Evolutionary conservation across 75 land plant species (phyloP), one percentile per base, ranked within the genome.

Genomic region (Sequoia sempervirens): DNA sequence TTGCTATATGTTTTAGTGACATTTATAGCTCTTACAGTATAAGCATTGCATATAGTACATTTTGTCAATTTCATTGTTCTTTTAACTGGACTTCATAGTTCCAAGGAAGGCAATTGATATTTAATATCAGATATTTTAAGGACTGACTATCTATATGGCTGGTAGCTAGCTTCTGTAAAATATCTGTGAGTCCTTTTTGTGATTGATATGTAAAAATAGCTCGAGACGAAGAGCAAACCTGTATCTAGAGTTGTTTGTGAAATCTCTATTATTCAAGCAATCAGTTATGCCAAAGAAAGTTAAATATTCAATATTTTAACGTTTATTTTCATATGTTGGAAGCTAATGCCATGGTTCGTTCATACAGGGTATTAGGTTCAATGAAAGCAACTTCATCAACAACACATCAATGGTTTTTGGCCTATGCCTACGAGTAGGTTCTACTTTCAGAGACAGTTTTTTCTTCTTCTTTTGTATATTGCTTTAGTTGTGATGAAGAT

Each of bases 391-490:
- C 75, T 92, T 92, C 80, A 94, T 94, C 85, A 94, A 94, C 83
- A 94, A 94, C 68, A 94, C 96, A 37, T 94, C 96, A 14, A 91
- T 94, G 96, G 96, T 94, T 79, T 91, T 94, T 83, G 94, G 96
- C 2, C 89, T 86, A 26, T 94, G 96, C 81, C 85, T 94, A 34
- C 87, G 94, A 81, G 96, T 92, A 91, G 12, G 90, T 84, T 8
- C 28, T 6, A 46, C 56, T 43, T 34, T 45, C 43, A 45, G 26
- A 3, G 20, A 38, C 20, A 82, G 30, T n/a, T 9, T 69, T 32
- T 28, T 18, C 53, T 81, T 46, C 32, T n/a, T 45, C 2, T 32
- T 45, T 38, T n/a, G 32, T 13, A 43, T 78, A n/a, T 78, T 78
- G 11, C 9, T 78, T 78, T 26, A 28, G 2, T 45, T n/a, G 2